phyloP scores from a whole-genome alignment of 2,329 filamentous ascomycete species.

The Fusarium abutilonis region DNA sequence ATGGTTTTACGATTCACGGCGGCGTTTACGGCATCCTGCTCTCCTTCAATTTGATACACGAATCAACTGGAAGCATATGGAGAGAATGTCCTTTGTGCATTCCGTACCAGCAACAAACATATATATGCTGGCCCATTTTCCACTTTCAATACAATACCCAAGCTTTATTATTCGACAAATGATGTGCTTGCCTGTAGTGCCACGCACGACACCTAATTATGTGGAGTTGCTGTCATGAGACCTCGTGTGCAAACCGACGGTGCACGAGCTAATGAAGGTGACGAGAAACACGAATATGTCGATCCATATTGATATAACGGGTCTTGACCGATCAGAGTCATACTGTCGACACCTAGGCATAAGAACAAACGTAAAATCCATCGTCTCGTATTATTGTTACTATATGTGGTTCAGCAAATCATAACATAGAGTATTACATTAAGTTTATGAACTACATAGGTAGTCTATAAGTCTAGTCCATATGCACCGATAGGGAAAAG shows the following conservation, averaged over 20 bases:
- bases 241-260: slow-evolving; percentile 26
- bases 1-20: slow-evolving; percentile 30
- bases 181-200: slow-evolving; percentile 18
- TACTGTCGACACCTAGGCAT: no score
- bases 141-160: slow-evolving; percentile 26
- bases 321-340: background rate
- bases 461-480: no score
- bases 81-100: slow-evolving; percentile 11
- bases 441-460: no score
- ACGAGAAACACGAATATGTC: slow-evolving; percentile 5
- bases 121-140: slow-evolving; percentile 6
- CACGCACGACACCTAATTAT: slow-evolving; percentile 18
- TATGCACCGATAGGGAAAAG: no score
- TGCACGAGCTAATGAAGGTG: slow-evolving; percentile 35
- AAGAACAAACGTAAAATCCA: no score
- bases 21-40: slow-evolving; percentile 27
- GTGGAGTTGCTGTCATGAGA: slow-evolving; percentile 37
- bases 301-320: slow-evolving; percentile 7
- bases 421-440: no score
- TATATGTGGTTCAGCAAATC: no score
- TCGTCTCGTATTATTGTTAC: no score
- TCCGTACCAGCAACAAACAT: slow-evolving; percentile 11
- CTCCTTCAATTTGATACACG: slow-evolving; percentile 18
- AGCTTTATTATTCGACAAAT: slow-evolving; percentile 9
- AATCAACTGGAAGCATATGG: slow-evolving; percentile 25